A percentile compares a stretch with the other conserved stretches of the same genome.
These are phyloP conservation scores for Cadophora sp. DNA, from an alignment of 2,329 filamentous ascomycete species.

Conservation along the genomic window DNA sequence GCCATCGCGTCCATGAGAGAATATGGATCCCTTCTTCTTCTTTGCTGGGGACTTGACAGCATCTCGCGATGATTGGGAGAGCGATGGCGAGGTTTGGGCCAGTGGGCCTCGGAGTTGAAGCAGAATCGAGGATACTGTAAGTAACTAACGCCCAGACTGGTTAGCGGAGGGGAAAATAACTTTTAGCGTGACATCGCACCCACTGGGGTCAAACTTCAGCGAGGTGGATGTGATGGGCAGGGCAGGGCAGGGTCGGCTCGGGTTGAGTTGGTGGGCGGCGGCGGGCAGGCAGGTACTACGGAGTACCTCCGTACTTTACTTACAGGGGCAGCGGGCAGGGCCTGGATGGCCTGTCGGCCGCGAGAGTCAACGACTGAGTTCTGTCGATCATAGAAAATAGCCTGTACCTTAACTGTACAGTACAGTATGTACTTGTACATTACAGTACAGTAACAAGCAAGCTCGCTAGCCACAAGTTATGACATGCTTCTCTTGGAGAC, in stretches of 20 bases:
- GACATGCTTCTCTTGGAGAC: too few relatives aligned
- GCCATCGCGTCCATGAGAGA: neutral
- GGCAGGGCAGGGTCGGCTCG: neutral
- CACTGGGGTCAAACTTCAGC: neutral
- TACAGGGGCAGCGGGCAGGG: neutral
- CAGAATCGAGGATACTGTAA: constrained; percentile 7
- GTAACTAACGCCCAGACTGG: neutral
- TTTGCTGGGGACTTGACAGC: neutral
- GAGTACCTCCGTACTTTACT: too few relatives aligned
- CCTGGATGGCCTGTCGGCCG: neutral
- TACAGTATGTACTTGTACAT: neutral
- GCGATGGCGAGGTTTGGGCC: neutral
- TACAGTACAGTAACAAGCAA: too few relatives aligned
- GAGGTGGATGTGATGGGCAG: neutral
- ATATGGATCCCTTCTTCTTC: neutral
- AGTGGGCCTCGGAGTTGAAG: neutral
- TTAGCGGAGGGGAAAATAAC: constrained; percentile 3
- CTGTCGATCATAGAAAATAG: constrained; percentile 10
- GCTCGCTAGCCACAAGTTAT: too few relatives aligned
- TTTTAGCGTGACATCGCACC: neutral
- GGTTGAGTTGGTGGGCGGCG: neutral
- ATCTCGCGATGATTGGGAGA: constrained; percentile 10
- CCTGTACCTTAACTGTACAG: neutral
- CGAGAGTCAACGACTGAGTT: neutral
- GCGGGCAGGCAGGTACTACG: too few relatives aligned